Base-by-base conservation (phyloP, 2,329 filamentous ascomycete species). In the Cladosporium sp. region DNA sequence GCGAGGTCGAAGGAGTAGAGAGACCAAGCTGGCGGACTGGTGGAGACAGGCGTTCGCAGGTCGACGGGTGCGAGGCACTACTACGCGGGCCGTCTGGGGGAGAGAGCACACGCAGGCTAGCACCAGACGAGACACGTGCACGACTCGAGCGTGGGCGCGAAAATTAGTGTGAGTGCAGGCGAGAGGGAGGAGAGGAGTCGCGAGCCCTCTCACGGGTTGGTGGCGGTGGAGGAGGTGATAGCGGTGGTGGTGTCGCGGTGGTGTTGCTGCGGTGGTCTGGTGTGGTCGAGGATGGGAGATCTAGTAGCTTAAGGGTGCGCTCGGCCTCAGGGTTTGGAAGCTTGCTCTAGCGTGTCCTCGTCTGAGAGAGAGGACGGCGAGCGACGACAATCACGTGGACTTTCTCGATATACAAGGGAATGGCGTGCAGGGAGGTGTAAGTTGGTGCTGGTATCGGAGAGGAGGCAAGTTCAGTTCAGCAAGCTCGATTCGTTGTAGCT, bases 41-140 rank as follows among this genome's bases (percentile, higher is more conserved):
- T 55, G 52, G 52, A 55, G 37, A 44, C 35, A 44, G 37, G 40
- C 40, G 58, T 52, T 61, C 58, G 58, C 58, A 26, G 58, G 28
- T 40, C 31, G 33, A 35, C 33, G 33, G 33, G 33, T 35, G 33
- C 33, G 33, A 35, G 33, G 33, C 33, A 35, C 33, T 35, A 57
- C 31, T 26, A 35, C 55, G 55, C 56, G 56, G 56, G 56, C 56
- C 35, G 33, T 28, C 21, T 31, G 40, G 35, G 52, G 50, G 52
- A 52, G 26, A 55, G 29, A 31, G 28, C 40, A 46, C 18, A 44
- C 37, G 40, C 52, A 55, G 52, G 52, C 52, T 29, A 55, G 52
- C 28, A 31, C 28, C 18, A 33, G 52, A n/a, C 31, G 18, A 55
- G n/a, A 55, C 28, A 55, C 52, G 52, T 21, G 29, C 52, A 55